A percentile compares a stretch with the other conserved stretches of the same genome.
Evolutionary conservation across 2,329 filamentous ascomycete genomes (phyloP).

Genomic region (Aspergillus brunneoviolaceus): DNA sequence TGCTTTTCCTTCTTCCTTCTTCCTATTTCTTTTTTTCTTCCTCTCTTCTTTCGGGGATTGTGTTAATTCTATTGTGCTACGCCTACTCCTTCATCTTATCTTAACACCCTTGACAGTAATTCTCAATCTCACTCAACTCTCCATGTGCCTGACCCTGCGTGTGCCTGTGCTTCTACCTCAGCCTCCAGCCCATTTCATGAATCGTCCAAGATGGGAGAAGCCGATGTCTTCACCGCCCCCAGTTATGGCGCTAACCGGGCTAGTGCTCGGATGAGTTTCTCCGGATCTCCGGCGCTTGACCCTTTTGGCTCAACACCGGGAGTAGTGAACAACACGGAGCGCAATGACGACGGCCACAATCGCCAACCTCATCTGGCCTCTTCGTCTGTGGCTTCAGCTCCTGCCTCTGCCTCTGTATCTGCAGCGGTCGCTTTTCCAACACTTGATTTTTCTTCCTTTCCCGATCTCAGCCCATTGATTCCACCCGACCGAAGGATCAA

Average conservation of each 20-base stretch:
- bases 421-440: background rate
- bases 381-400: background rate
- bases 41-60: background rate
- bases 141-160: background rate
- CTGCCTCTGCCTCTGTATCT: background rate
- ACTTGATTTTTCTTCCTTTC: background rate
- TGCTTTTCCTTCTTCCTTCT: background rate
- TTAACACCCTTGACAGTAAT: background rate
- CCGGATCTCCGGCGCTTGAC: slow-evolving; percentile 26
- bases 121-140: background rate
- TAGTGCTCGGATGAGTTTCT: slow-evolving; percentile 17
- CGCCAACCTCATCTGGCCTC: background rate
- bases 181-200: background rate
- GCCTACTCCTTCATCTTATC: background rate
- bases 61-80: background rate
- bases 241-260: slow-evolving; percentile 12
- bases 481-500: background rate
- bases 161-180: background rate
- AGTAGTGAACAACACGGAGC: slow-evolving; percentile 1
- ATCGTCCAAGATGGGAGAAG: slow-evolving; percentile 9
- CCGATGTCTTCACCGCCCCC: slow-evolving; percentile 11
- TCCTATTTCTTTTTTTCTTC: background rate
- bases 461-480: slow-evolving; percentile 1
- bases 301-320: slow-evolving; percentile 14
- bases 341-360: background rate